Evolutionary conservation across 1,139 yeast species (phyloP).

Genomic region (Kodamaea suecica): DNA sequence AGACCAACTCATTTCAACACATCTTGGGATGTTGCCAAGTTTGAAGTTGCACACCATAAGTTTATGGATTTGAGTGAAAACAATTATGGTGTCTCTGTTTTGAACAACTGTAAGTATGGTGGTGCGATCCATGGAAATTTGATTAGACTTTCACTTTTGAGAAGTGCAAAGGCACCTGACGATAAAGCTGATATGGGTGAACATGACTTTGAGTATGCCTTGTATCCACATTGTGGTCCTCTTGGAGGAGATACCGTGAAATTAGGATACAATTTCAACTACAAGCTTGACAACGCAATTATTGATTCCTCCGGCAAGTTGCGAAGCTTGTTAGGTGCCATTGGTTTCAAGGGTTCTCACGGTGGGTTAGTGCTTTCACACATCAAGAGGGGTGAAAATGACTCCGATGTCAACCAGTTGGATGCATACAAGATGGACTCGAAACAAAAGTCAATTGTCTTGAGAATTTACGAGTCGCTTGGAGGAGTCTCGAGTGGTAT

Average conservation of each 20-base stretch:
- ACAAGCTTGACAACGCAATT: constrained; percentile 32
- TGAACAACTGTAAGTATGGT: constrained; percentile 88
- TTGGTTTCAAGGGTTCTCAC: constrained; percentile 50
- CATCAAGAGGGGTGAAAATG: constrained; percentile 87
- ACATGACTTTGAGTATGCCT: constrained; percentile 79
- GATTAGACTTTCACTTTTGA: constrained; percentile 75
- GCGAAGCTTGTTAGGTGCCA: constrained; percentile 20
- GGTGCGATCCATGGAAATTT: constrained; percentile 87
- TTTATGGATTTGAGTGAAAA: constrained; percentile 88
- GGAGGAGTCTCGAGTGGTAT: constrained; percentile 70
- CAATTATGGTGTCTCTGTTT: constrained; percentile 81
- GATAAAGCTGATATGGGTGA: constrained; percentile 90
- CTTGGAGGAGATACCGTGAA: constrained; percentile 64
- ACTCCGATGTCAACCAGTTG: constrained; percentile 48
- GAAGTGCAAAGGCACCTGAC: constrained; percentile 91
- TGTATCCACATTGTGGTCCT: constrained; percentile 75
- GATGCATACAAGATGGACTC: constrained; percentile 11
- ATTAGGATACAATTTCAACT: constrained; percentile 79
- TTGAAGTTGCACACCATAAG: constrained; percentile 92
- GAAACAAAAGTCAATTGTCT: constrained; percentile 52
- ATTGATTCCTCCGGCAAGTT: constrained; percentile 21
- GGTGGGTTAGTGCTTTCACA: constrained; percentile 66
- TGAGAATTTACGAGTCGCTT: constrained; percentile 79
- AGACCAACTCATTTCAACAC: constrained; percentile 95
- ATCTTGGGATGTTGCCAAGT: constrained; percentile 93